phyloP scores from a whole-genome alignment of 805 yeast species.

The Blastobotrys muscicola region DNA sequence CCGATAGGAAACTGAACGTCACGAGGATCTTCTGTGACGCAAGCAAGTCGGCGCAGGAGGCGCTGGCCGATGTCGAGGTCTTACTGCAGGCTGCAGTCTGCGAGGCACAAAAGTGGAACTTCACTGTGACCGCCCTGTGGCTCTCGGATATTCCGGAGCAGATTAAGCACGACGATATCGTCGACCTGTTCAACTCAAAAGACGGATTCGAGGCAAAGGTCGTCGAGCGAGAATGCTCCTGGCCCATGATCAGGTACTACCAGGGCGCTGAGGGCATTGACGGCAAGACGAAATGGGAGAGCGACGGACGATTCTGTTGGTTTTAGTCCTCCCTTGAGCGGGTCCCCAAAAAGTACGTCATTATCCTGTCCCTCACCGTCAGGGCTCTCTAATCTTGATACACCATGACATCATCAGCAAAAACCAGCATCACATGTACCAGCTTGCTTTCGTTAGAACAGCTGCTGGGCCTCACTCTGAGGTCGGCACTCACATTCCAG shows the following conservation, averaged over 20 bases:
- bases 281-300: slow-evolving; percentile 31
- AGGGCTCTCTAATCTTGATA: too few relatives aligned
- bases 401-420: too few relatives aligned
- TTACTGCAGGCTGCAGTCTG: slow-evolving; percentile 13
- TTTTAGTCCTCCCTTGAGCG: slow-evolving; percentile 24
- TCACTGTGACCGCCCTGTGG: slow-evolving; percentile 33
- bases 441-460: neutral
- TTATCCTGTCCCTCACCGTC: too few relatives aligned
- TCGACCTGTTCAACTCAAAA: neutral
- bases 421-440: too few relatives aligned
- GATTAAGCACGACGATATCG: slow-evolving; percentile 26
- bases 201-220: neutral
- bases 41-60: slow-evolving; percentile 3
- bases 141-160: slow-evolving; percentile 28
- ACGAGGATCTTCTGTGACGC: slow-evolving; percentile 10
- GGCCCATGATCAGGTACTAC: slow-evolving; percentile 33
- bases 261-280: slow-evolving; percentile 12
- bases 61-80: slow-evolving; percentile 17
- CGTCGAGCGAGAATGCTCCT: slow-evolving; percentile 12
- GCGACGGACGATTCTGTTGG: slow-evolving; percentile 42
- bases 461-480: neutral
- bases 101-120: slow-evolving; percentile 27
- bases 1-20: slow-evolving; percentile 13
- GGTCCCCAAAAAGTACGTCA: too few relatives aligned
- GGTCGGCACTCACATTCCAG: neutral